Evolutionary conservation across 2,329 filamentous ascomycete species (phyloP), one percentile per base, ranked within the genome.

Genomic region (Cercospora beticola): DNA sequence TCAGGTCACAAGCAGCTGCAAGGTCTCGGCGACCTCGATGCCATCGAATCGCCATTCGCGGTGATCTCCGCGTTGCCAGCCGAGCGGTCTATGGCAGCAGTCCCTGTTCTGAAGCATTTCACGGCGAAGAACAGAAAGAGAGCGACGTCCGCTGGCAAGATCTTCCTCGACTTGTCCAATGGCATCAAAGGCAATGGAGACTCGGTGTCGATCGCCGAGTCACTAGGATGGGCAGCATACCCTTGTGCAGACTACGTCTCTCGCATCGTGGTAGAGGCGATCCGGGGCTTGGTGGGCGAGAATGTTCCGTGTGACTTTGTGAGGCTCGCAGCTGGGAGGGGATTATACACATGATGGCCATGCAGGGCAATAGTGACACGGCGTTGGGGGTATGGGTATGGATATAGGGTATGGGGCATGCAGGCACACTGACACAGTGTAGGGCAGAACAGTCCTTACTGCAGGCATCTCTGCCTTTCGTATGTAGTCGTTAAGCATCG

Each of bases 251-350:
- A 96, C 79, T 90, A 93, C 33, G 90, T 89, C 66, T 92, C 92
- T 0, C 95, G 93, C 82, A 94, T 91, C 23, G 94, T 91, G 2
- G 92, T 94, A 5, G 91, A 95, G 81, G 94, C 89, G 60, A 81
- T 95, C 65, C 85, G 92, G 72, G 79, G 94, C 68, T 84, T 96
- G 26, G 91, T 94, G 10, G 92, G 92, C 9, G 92, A 95, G 81
- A 95, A 95, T 78, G 92, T 95, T 66, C 71, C 71, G 30, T 94
- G 93, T 80, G 93, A 92, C 80, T 96, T 96, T 82, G 92, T 95
- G 52, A 85, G 92, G 60, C 83, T 95, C 77, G 91, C 92, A 46
- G 86, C 85, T 71, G 87, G 87, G 26, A 80, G 86, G 73, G 84
- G 84, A 21, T 74, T 87, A 71, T 86, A 83, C 60, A 68, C 61